A percentile compares a stretch with the other conserved stretches of the same genome.
These are phyloP conservation scores for Corynespora cassiicola DNA, from an alignment of 2,329 filamentous ascomycete species.

Conservation along the genomic window DNA sequence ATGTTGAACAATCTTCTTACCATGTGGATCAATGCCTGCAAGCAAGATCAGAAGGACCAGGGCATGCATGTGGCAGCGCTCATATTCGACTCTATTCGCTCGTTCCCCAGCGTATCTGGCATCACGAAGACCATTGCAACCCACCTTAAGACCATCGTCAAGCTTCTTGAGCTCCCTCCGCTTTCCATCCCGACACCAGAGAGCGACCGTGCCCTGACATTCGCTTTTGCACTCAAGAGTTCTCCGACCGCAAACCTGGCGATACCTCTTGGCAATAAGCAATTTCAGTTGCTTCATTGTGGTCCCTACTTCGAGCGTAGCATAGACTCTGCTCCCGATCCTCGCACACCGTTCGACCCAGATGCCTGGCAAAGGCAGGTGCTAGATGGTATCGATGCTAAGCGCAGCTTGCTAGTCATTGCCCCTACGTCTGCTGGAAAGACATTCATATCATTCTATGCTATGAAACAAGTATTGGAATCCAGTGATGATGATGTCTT, in stretches of 20 bases:
- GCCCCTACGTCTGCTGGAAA: conserved; percentile 82
- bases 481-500: conserved; percentile 72
- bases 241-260: conserved; percentile 31
- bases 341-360: conserved; percentile 74
- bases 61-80: conserved; percentile 39
- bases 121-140: conserved; percentile 38
- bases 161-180: conserved; percentile 48
- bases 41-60: conserved; percentile 31
- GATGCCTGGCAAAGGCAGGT: conserved; percentile 80
- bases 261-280: conserved; percentile 51
- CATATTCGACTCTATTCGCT: conserved; percentile 37
- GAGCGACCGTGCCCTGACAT: conserved; percentile 51
- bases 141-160: conserved; percentile 44
- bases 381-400: conserved; percentile 73
- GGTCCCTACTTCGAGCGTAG: conserved; percentile 79
- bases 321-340: conserved; percentile 71
- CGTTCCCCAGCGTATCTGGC: no score
- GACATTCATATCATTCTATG: conserved; percentile 85
- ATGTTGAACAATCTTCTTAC: conserved; percentile 56
- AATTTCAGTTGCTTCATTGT: conserved; percentile 73
- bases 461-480: conserved; percentile 77
- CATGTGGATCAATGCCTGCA: conserved; percentile 54
- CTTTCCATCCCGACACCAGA: conserved; percentile 36
- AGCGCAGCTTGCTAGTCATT: conserved; percentile 75
- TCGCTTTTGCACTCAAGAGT: conserved; percentile 43